Percentiles rank a stretch among this genome's conserved stretches.
Conservation (phyloP, 1,139 yeast species). For the Hanseniaspora sp. region DNA sequence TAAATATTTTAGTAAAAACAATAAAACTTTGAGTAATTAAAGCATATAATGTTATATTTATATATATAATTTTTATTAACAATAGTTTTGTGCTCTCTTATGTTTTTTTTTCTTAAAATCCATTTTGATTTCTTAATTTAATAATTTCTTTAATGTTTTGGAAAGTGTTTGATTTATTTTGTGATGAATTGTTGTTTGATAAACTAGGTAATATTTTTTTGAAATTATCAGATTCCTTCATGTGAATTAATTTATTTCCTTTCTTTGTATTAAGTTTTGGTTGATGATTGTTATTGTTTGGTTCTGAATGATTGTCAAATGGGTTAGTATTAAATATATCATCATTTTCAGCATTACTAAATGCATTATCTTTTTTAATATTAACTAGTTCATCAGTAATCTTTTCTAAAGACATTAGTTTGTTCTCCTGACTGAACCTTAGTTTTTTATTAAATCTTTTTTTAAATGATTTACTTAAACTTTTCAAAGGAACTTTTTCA, state of each 20-base stretch:
- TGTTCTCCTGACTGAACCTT: slow-evolving; percentile 55
- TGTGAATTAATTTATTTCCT: slow-evolving; percentile 47
- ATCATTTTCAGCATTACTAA: slow-evolving; percentile 2
- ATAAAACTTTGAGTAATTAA: neutral
- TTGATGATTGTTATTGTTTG: slow-evolving; percentile 35
- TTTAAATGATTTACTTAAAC: slow-evolving; percentile 28
- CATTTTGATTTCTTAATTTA: slow-evolving; percentile 13
- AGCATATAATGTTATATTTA: neutral
- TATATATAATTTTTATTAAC: too few relatives aligned
- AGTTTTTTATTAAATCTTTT: slow-evolving; percentile 52
- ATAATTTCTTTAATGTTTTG: slow-evolving; percentile 13
- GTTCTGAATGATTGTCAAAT: neutral
- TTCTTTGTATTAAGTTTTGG: slow-evolving; percentile 52
- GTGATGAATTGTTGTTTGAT: slow-evolving; percentile 39
- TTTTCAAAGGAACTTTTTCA: slow-evolving; percentile 8
- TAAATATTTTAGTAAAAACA: neutral
- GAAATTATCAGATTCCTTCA: slow-evolving; percentile 46
- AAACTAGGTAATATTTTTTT: slow-evolving; percentile 41
- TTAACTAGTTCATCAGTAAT: slow-evolving; percentile 24
- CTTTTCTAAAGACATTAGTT: slow-evolving; percentile 41
- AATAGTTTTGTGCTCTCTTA: neutral
- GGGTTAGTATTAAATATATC: slow-evolving; percentile 4
- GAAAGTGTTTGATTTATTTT: neutral
- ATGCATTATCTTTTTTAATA: neutral
- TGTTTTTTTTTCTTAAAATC: slow-evolving; percentile 3